These are phyloP conservation scores for Ogataea philodendri DNA, from an alignment of 805 yeast genomes.

Conservation along the genomic window DNA sequence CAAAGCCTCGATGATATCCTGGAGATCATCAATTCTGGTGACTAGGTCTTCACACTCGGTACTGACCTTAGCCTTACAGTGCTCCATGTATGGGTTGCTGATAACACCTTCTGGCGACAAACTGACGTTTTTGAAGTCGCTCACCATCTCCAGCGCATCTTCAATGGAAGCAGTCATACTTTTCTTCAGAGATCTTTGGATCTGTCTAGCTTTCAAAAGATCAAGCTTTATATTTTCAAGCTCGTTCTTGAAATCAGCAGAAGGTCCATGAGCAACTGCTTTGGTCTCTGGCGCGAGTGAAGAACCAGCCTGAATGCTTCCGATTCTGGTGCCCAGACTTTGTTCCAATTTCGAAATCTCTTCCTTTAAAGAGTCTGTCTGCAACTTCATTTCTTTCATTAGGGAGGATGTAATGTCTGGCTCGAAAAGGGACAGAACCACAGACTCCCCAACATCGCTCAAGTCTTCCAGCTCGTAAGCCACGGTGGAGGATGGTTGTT, in stretches of 20 bases:
- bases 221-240: slow-evolving; percentile 54
- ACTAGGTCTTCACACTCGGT: slow-evolving; percentile 72
- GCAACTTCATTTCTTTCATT: slow-evolving; percentile 28
- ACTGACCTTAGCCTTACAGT: slow-evolving; percentile 69
- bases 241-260: slow-evolving; percentile 27
- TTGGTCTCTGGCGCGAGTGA: too few species aligned
- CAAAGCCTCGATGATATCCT: slow-evolving; percentile 85
- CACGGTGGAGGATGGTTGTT: slow-evolving; percentile 55
- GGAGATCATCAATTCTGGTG: slow-evolving; percentile 83
- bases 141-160: slow-evolving; percentile 44
- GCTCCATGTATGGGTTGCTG: slow-evolving; percentile 59
- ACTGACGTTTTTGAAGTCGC: slow-evolving; percentile 45
- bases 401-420: slow-evolving; percentile 31
- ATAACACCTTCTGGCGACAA: slow-evolving; percentile 27
- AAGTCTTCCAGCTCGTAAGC: slow-evolving; percentile 82
- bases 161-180: slow-evolving; percentile 42
- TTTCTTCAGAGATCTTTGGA: slow-evolving; percentile 45
- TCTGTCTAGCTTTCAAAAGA: slow-evolving; percentile 55
- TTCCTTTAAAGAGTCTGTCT: slow-evolving; percentile 27
- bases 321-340: slow-evolving; percentile 26
- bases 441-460: slow-evolving; percentile 57
- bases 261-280: too few species aligned
- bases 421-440: slow-evolving; percentile 58
- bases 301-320: slow-evolving; percentile 18
- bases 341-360: slow-evolving; percentile 31